These are phyloP conservation scores for Exophiala dermatitidis DNA, from an alignment of 2,329 filamentous ascomycete species.

Conservation along the genomic window DNA sequence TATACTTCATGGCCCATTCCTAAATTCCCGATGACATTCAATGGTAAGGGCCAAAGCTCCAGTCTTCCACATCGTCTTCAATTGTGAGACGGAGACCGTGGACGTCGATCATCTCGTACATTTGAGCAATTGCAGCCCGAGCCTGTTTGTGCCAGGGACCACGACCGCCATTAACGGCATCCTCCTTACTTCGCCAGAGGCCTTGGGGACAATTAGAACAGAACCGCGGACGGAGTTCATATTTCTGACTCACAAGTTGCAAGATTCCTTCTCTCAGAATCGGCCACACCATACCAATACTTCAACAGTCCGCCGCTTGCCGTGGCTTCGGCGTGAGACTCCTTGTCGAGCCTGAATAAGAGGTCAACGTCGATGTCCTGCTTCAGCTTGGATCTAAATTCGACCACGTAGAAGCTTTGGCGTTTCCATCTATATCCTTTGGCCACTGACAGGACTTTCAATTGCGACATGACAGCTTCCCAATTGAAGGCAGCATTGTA, in stretches of 20 bases:
- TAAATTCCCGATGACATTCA: no score
- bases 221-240: no score
- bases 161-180: constrained; percentile 53
- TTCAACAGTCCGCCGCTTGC: constrained; percentile 76
- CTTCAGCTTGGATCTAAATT: constrained; percentile 69
- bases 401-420: constrained; percentile 72
- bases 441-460: constrained; percentile 47
- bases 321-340: constrained; percentile 72
- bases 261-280: constrained; percentile 65
- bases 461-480: constrained; percentile 52
- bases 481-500: constrained; percentile 77
- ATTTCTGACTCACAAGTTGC: constrained; percentile 69
- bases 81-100: constrained; percentile 59
- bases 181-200: constrained; percentile 54
- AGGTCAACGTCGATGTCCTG: constrained; percentile 59
- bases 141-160: constrained; percentile 53
- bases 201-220: constrained; percentile 41
- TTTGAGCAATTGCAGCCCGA: constrained; percentile 40
- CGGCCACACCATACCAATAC: constrained; percentile 82
- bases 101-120: constrained; percentile 60
- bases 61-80: constrained; percentile 55
- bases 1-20: no score
- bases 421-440: constrained; percentile 52
- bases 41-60: constrained; percentile 35
- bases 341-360: constrained; percentile 66